Percentiles rank a stretch among this genome's conserved stretches.
Conservation (phyloP, 2,329 filamentous ascomycete genomes). For the Graphiopsis chlorocephala region DNA sequence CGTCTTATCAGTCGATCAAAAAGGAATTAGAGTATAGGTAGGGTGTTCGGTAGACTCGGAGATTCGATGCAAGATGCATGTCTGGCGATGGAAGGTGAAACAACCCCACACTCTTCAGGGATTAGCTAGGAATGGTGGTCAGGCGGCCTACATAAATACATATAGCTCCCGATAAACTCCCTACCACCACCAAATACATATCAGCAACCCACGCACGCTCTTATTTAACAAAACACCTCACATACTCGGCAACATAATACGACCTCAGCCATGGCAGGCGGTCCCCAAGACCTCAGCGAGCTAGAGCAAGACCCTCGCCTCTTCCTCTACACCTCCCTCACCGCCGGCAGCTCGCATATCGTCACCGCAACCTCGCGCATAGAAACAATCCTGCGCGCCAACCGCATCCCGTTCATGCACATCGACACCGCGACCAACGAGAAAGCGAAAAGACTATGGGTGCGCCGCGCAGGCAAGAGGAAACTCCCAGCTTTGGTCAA, state of each 20-base stretch:
- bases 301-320: slow-evolving; percentile 55
- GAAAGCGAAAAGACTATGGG: slow-evolving; percentile 84
- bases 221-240: neutral
- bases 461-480: slow-evolving; percentile 76
- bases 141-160: neutral
- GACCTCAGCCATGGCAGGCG: slow-evolving; percentile 2
- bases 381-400: slow-evolving; percentile 93
- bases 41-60: neutral
- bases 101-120: neutral
- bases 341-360: slow-evolving; percentile 91
- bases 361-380: slow-evolving; percentile 93
- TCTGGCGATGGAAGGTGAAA: neutral
- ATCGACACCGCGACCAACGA: slow-evolving; percentile 89
- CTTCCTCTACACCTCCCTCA: slow-evolving; percentile 95
- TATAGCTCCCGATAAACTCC: neutral
- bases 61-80: neutral
- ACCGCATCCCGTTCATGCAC: slow-evolving; percentile 89
- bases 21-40: neutral
- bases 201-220: neutral
- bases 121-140: neutral
- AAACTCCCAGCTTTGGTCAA: slow-evolving; percentile 89
- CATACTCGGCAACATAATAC: neutral
- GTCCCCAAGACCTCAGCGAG: slow-evolving; percentile 38
- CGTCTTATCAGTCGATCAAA: neutral
- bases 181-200: neutral